Evolutionary conservation across 2,329 filamentous ascomycete genomes (phyloP).

Genomic region (Dothiorella sarmentorum): DNA sequence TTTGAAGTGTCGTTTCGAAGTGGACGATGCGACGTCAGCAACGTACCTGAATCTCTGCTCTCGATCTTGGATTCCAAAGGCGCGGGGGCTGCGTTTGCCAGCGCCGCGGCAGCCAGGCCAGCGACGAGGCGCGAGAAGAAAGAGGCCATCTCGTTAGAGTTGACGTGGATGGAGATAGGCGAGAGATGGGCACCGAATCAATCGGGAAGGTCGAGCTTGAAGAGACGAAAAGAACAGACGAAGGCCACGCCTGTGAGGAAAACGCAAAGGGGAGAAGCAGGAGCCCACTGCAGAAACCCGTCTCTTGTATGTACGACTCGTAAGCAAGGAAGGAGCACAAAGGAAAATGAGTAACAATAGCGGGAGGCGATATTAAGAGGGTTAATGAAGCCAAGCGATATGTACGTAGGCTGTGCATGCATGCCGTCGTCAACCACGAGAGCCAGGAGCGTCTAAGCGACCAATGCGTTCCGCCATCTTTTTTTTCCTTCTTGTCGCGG

Average conservation of each 20-base stretch:
- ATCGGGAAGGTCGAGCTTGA: too few species aligned
- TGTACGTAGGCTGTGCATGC: background rate
- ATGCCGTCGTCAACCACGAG: background rate
- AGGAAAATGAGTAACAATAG: too few species aligned
- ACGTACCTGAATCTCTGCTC: constrained; percentile 9
- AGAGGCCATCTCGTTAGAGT: background rate
- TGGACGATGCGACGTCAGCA: background rate
- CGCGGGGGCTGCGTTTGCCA: background rate
- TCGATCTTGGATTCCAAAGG: background rate
- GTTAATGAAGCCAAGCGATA: too few species aligned
- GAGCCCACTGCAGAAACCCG: constrained; percentile 4
- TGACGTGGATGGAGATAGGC: background rate
- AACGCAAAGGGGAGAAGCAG: too few species aligned
- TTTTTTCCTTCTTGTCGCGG: background rate
- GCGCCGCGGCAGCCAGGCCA: background rate
- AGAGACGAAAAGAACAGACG: background rate
- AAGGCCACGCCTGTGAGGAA: background rate
- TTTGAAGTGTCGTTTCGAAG: background rate
- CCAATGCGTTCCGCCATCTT: too few species aligned
- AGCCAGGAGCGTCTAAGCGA: background rate
- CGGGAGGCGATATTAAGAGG: too few species aligned
- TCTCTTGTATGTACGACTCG: background rate
- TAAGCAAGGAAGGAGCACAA: background rate
- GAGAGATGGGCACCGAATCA: too few species aligned
- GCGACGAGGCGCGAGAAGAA: constrained; percentile 2